Evolutionary conservation across 441 rosid species (phyloP), one percentile per base, ranked within the genome.

Genomic region (Gossypium davidsonii): DNA sequence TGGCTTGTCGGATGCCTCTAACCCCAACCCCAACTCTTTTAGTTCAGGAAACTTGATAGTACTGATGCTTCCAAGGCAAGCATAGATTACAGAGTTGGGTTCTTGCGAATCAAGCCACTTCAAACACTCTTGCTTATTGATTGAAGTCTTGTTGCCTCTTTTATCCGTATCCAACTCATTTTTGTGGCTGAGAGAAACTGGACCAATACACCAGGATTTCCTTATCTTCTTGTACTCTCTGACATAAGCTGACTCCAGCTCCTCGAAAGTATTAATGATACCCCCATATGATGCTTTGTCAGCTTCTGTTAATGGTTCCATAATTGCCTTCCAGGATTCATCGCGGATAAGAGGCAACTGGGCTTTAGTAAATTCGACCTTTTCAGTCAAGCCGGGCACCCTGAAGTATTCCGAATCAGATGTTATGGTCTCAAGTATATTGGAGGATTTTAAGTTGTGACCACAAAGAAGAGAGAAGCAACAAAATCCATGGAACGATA

Each of bases 1-100:
- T 23, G 81, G 83, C n/a, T 71, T 75, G 2, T 70, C 57, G 0
- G 83, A 82, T n/a, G 85, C 85, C 72, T 87, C 81, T 37, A 84
- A 62, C 8, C 83, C 86, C 17, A 80, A 57, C 1, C 71, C 85
- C 55, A 85, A 80, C 65, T 87, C 87, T 25, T 63, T 76, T 52
- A 79, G 11, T 4, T 83, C 86, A 7, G 71, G 2, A 37, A 67
- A 31, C 1, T 11, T 34, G 15, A 87, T 15, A 52, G 60, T 68
- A 34, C 77, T 64, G 1, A 83, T 61, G 26, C 78, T 82, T 9
- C 91, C 89, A 6, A 85, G 71, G 20, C 83, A 82, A 7, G 62
- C 81, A 62, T 83, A 82, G 2, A 85, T 23, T 10, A 83, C 86
- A 23, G 85, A 87, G 10, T 31, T 58, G 3, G 70, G 46, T 7